A percentile compares a stretch with the other conserved stretches of the same genome.
phyloP scores from a whole-genome alignment of 2,329 filamentous ascomycete species.

The Purpureocillium lavendulum region DNA sequence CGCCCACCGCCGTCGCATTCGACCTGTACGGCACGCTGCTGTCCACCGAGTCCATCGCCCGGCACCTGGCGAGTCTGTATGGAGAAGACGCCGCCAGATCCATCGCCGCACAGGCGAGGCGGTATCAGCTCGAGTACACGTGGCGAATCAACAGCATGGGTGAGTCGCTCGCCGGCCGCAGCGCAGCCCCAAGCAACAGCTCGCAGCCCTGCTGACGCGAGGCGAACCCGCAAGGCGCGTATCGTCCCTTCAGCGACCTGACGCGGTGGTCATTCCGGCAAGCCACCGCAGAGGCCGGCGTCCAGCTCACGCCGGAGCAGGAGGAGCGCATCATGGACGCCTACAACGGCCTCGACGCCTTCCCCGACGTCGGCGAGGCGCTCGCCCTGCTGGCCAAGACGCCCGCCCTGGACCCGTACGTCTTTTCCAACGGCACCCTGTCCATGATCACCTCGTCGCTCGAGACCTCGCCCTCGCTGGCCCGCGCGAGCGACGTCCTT shows the following conservation, averaged over 20 bases:
- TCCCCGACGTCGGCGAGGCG: slow-evolving; percentile 52
- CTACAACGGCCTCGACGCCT: slow-evolving; percentile 57
- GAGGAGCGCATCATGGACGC: slow-evolving; percentile 48
- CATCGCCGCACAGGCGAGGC: slow-evolving; percentile 55
- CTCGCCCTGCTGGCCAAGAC: slow-evolving; percentile 37
- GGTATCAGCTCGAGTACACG: slow-evolving; percentile 69
- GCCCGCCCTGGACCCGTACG: slow-evolving; percentile 38
- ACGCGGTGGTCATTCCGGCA: slow-evolving; percentile 47
- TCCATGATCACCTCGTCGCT: slow-evolving; percentile 56
- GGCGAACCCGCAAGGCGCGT: slow-evolving; percentile 37
- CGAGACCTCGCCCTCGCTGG: slow-evolving; percentile 45
- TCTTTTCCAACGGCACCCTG: slow-evolving; percentile 64
- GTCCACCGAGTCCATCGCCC: slow-evolving; percentile 60
- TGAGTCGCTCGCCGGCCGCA: slow-evolving; percentile 23
- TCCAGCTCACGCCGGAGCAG: slow-evolving; percentile 33
- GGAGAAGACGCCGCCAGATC: slow-evolving; percentile 46
- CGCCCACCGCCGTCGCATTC: slow-evolving; percentile 51
- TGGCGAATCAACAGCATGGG: slow-evolving; percentile 72
- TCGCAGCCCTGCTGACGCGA: too few species aligned
- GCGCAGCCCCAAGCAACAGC: too few species aligned
- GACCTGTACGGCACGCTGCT: slow-evolving; percentile 70
- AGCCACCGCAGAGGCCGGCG: slow-evolving; percentile 49
- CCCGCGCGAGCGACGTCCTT: slow-evolving; percentile 37
- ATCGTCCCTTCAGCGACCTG: slow-evolving; percentile 35
- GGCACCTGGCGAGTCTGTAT: slow-evolving; percentile 48